These are phyloP conservation scores for Aspergillus nomiae DNA, from an alignment of 2,329 filamentous ascomycete species.

Conservation along the genomic window DNA sequence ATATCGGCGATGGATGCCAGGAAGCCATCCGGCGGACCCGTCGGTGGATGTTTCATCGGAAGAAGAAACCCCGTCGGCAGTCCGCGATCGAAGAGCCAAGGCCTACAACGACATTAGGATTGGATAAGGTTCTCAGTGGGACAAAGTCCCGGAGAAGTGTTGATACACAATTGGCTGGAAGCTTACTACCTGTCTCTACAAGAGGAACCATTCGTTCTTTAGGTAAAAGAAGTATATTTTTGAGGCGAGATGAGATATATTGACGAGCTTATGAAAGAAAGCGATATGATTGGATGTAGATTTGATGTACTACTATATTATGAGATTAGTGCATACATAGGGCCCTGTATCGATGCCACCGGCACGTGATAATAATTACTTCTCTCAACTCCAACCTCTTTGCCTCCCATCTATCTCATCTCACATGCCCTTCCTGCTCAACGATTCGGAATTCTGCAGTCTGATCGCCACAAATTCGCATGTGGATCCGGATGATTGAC, in stretches of 20 bases:
- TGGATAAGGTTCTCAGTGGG: slow-evolving; percentile 30
- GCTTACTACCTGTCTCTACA: slow-evolving; percentile 30
- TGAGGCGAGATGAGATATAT: slow-evolving; percentile 3
- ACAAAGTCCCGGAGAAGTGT: slow-evolving; percentile 25
- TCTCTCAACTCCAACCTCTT: not conserved
- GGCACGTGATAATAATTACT: not conserved
- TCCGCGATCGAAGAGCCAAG: not conserved
- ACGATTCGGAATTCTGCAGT: not conserved
- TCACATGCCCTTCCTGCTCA: not conserved
- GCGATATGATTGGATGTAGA: not conserved
- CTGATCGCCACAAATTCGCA: slow-evolving; percentile 28
- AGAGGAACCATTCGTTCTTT: slow-evolving; percentile 19
- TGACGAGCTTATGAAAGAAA: not conserved
- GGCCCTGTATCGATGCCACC: not conserved
- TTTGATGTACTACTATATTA: not conserved
- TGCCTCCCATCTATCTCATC: not conserved
- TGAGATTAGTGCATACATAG: not conserved
- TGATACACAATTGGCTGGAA: slow-evolving; percentile 28
- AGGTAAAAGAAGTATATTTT: not conserved
- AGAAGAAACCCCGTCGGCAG: slow-evolving; percentile 4
- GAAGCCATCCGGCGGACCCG: slow-evolving; percentile 24
- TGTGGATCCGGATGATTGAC: slow-evolving; percentile 30
- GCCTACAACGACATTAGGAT: slow-evolving; percentile 22
- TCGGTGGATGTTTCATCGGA: slow-evolving; percentile 26
- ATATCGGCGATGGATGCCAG: slow-evolving; percentile 37